These are phyloP conservation scores for Chrysoporthe cubensis DNA, from an alignment of 2,329 filamentous ascomycete genomes.

Conservation along the genomic window DNA sequence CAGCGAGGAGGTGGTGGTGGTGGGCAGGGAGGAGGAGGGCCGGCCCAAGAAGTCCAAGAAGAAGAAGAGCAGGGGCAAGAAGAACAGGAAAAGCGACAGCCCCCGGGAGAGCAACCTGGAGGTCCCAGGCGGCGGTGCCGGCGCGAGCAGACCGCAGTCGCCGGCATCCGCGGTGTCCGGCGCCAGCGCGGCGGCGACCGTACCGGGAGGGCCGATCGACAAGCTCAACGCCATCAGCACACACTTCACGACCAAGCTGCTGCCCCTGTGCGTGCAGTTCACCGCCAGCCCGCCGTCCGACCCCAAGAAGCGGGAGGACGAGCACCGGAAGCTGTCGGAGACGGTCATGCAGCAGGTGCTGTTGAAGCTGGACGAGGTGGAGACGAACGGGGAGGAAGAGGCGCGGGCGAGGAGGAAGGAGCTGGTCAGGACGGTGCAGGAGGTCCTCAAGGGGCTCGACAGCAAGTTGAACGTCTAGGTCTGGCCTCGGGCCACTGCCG, in stretches of 20 bases:
- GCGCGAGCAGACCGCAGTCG: conserved; percentile 44
- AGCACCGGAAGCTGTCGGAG: conserved; percentile 76
- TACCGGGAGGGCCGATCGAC: conserved; percentile 52
- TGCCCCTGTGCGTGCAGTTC: conserved; percentile 69
- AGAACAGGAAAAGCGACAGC: conserved; percentile 47
- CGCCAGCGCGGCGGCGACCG: conserved; percentile 34
- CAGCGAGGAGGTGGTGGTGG: conserved; percentile 48
- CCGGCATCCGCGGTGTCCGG: conserved; percentile 37
- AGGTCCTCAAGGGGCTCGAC: conserved; percentile 68
- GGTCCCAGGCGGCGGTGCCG: conserved; percentile 39
- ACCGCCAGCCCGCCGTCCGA: conserved; percentile 66
- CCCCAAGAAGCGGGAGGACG: conserved; percentile 69
- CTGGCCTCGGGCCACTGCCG: neutral
- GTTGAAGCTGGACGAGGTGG: conserved; percentile 76
- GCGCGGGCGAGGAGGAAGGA: conserved; percentile 70
- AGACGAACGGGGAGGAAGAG: conserved; percentile 70
- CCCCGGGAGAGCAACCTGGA: conserved; percentile 50
- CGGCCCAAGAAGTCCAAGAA: conserved; percentile 44
- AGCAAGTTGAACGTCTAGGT: conserved; percentile 27
- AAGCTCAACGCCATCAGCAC: conserved; percentile 69
- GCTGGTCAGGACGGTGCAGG: conserved; percentile 73
- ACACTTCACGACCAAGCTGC: conserved; percentile 66
- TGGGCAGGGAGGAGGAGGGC: conserved; percentile 50
- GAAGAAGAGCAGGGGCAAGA: conserved; percentile 47
- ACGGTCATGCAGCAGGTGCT: conserved; percentile 76